Percentiles rank a stretch among this genome's conserved stretches.
phyloP scores from a whole-genome alignment of 768 basidiomycete genomes.

The Tulasnella sp. region DNA sequence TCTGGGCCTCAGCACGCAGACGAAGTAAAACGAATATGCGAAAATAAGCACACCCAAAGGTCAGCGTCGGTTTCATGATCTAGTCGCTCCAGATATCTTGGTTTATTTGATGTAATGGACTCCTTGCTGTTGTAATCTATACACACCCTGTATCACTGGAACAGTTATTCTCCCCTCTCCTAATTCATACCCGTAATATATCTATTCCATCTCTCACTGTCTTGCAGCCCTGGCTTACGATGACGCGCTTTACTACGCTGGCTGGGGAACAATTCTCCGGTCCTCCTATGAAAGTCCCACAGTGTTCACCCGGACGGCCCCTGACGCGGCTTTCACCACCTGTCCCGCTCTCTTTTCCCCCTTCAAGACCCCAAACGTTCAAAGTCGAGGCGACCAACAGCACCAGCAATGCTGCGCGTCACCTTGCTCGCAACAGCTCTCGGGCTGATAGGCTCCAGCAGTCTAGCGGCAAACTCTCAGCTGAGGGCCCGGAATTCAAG shows the following conservation, averaged over 20 bases:
- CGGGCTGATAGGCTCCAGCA: neutral
- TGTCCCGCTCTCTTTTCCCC: neutral
- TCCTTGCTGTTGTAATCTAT: neutral
- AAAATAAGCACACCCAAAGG: neutral
- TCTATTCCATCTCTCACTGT: neutral
- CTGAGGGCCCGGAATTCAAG: neutral
- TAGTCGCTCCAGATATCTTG: neutral
- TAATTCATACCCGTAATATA: neutral
- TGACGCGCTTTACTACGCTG: neutral
- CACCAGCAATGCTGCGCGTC: neutral
- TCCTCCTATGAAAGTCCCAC: constrained; percentile 7
- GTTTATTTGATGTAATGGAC: neutral
- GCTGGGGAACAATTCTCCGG: neutral
- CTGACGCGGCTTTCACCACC: constrained; percentile 9
- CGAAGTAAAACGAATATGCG: neutral
- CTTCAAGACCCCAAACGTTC: neutral
- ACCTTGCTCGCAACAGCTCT: constrained; percentile 7
- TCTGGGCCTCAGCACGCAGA: constrained; percentile 50
- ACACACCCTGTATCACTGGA: neutral
- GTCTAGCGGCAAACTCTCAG: neutral
- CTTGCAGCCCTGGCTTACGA: neutral
- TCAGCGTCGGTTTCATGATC: neutral
- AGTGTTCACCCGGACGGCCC: neutral
- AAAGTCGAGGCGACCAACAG: constrained; percentile 1
- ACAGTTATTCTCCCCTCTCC: neutral